Percentiles rank a stretch among this genome's conserved stretches.
These are phyloP conservation scores for Elsinoe ampelina DNA, from an alignment of 2,329 filamentous ascomycete genomes.

Conservation along the genomic window DNA sequence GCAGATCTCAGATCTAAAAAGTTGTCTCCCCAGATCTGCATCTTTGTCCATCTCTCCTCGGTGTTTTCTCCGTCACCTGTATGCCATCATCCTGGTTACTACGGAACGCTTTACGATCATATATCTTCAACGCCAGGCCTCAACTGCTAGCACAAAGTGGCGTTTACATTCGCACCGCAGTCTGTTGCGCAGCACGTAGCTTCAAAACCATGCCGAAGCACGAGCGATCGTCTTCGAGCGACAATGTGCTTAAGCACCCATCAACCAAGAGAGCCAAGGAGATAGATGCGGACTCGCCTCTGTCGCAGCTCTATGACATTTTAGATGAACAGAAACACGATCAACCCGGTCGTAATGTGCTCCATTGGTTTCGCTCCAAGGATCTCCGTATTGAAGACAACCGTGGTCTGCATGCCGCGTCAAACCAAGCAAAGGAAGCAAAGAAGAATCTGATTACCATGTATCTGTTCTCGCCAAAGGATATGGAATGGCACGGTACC, in stretches of 20 bases:
- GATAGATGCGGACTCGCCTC: constrained; percentile 38
- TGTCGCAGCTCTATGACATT: constrained; percentile 32
- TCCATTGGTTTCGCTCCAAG: constrained; percentile 45
- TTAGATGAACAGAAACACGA: constrained; percentile 33
- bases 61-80: too few species aligned
- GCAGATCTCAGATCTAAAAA: background rate
- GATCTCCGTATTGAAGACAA: constrained; percentile 44
- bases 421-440: constrained; percentile 36
- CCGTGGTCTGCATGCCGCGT: constrained; percentile 38
- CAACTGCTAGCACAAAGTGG: too few species aligned
- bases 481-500: constrained; percentile 44
- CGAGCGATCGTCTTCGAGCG: constrained; percentile 4
- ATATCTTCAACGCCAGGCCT: too few species aligned
- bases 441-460: constrained; percentile 36
- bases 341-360: constrained; percentile 33
- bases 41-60: background rate
- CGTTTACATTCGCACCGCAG: background rate
- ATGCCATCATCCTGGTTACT: too few species aligned
- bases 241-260: constrained; percentile 32
- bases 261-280: constrained; percentile 42
- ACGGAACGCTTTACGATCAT: too few species aligned
- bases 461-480: constrained; percentile 39
- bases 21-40: background rate
- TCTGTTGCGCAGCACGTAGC: background rate
- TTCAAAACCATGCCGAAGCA: constrained; percentile 7